A percentile compares a stretch with the other conserved stretches of the same genome.
These are phyloP conservation scores for Mortierella sp. DNA, from an alignment of 371 early-diverging fungal genomes.

Conservation along the genomic window DNA sequence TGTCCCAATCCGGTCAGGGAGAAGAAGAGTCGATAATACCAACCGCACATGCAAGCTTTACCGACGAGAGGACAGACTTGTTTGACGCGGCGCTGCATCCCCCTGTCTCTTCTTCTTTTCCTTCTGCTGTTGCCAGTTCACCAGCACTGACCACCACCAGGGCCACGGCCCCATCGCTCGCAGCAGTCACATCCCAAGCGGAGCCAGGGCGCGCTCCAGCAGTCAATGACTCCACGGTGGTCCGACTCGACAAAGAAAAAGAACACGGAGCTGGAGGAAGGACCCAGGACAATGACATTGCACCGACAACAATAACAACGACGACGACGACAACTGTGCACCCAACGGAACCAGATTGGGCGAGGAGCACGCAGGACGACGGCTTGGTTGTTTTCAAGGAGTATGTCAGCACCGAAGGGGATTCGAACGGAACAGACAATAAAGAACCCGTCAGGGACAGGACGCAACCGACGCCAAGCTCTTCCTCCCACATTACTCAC, in stretches of 20 bases:
- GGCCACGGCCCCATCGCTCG: conserved; percentile 1
- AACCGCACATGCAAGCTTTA: not conserved
- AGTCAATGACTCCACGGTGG: not conserved
- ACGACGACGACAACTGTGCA: not conserved
- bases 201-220: not conserved
- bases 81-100: not conserved
- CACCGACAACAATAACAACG: not conserved
- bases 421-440: not conserved
- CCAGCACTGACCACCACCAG: conserved; percentile 13
- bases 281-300: not conserved
- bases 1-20: not conserved
- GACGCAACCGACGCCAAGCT: not conserved
- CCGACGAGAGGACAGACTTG: not conserved
- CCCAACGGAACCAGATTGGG: not conserved
- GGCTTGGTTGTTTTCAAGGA: not conserved
- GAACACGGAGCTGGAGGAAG: not conserved
- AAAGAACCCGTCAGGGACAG: not conserved
- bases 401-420: not conserved
- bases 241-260: not conserved
- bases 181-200: not conserved
- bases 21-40: not conserved
- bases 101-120: not conserved
- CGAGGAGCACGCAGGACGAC: not conserved
- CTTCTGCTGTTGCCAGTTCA: not conserved
- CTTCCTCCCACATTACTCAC: not conserved